Conservation (phyloP, 768 basidiomycete genomes). For the Tulasnella calospora region DNA sequence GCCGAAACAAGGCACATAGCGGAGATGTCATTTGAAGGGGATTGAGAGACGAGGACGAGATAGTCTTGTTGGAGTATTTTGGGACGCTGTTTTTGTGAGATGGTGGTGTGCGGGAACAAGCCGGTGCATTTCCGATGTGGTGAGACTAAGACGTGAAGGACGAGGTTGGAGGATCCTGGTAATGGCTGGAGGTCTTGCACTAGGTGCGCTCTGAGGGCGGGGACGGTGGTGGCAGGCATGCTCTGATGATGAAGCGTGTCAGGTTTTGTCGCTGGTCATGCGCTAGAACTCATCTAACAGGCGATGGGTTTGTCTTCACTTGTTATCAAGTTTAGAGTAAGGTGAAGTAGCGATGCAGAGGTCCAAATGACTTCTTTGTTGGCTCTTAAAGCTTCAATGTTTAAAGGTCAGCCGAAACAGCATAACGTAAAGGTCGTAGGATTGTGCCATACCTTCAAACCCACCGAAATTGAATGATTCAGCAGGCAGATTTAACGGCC, state of each 20-base stretch:
- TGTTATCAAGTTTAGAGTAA: background rate
- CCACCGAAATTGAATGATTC: background rate
- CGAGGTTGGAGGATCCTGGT: constrained; percentile 66
- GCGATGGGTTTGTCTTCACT: background rate
- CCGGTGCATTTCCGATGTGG: constrained; percentile 59
- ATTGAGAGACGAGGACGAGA: constrained; percentile 59
- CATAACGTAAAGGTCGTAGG: too few species aligned
- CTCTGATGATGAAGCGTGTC: background rate
- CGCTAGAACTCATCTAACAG: background rate
- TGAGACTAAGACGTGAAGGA: constrained; percentile 69
- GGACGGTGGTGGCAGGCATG: background rate
- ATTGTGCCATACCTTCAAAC: too few species aligned
- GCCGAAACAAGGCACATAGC: constrained; percentile 62
- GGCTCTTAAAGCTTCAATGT: background rate
- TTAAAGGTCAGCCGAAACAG: background rate
- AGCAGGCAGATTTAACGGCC: background rate
- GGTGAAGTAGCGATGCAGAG: background rate
- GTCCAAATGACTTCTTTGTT: background rate
- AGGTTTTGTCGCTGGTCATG: background rate
- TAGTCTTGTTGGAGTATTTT: constrained; percentile 70
- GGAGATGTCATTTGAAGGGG: background rate
- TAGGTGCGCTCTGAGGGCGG: constrained; percentile 35
- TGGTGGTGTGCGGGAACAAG: constrained; percentile 66
- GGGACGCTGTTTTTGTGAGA: constrained; percentile 46
- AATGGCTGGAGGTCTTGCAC: constrained; percentile 51